These are phyloP conservation scores for Coemansia sp. DNA, from an alignment of 192 early-diverging fungal genomes.

Conservation along the genomic window DNA sequence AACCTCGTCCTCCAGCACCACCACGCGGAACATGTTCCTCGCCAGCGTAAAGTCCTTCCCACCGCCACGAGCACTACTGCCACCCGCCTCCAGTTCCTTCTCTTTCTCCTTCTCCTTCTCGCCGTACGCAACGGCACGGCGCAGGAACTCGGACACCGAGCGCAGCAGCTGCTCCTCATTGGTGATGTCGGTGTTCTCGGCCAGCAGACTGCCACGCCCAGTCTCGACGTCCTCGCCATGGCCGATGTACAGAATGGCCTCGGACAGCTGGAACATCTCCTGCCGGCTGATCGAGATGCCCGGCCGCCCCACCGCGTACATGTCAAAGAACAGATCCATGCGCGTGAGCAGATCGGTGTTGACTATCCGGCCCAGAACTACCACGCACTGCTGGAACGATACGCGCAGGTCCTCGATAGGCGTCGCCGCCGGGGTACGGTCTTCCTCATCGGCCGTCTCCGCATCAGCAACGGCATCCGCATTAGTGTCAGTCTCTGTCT, in stretches of 20 bases:
- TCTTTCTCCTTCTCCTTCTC: slow-evolving; percentile 7
- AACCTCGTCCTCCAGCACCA: slow-evolving; percentile 81
- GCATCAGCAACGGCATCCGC: too few relatives aligned
- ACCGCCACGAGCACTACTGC: neutral
- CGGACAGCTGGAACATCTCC: slow-evolving; percentile 82
- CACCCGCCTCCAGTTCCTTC: neutral
- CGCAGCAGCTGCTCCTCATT: slow-evolving; percentile 52
- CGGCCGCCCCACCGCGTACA: slow-evolving; percentile 73
- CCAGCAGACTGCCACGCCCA: slow-evolving; percentile 4
- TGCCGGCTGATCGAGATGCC: slow-evolving; percentile 63
- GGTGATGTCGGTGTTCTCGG: slow-evolving; percentile 24
- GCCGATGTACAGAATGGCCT: slow-evolving; percentile 78
- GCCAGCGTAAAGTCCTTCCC: slow-evolving; percentile 31
- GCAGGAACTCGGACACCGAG: slow-evolving; percentile 40
- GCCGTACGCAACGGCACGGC: slow-evolving; percentile 29
- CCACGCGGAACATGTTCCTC: slow-evolving; percentile 68
- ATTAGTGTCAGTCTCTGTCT: too few relatives aligned
- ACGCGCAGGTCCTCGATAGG: slow-evolving; percentile 50
- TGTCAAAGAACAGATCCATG: slow-evolving; percentile 78
- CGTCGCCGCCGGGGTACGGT: neutral
- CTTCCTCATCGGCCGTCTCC: neutral
- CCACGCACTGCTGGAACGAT: slow-evolving; percentile 77
- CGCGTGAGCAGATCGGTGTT: slow-evolving; percentile 76
- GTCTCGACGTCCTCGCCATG: slow-evolving; percentile 43
- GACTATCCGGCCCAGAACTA: slow-evolving; percentile 73